Evolutionary conservation across 176 grass and related monocot species (phyloP), one percentile per base, ranked within the genome.

Genomic region (Zoysia japonica): DNA sequence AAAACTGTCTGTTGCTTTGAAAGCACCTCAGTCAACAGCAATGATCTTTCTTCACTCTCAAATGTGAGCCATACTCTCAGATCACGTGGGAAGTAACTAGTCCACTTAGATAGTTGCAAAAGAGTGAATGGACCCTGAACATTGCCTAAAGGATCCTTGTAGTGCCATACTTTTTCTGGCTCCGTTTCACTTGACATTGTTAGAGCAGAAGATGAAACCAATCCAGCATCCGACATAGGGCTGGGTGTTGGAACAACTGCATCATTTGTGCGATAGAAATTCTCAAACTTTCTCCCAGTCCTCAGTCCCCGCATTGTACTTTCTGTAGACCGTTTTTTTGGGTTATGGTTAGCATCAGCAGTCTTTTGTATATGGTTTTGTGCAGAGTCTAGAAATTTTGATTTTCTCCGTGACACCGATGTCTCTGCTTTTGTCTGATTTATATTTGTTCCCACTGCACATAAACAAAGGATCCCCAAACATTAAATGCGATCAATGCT

Each of bases 91-190:
- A 98, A 94, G 78, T 92, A 90, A 37, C 70, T 84, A 17, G 83
- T 90, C 95, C 95, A 98, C 59, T 92, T 98, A 51, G 75, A 90
- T 81, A 98, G 65, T 59, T 98, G 95, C 64, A 82, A 59, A 41
- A 98, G 77, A 65, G 92, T 89, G 67, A 94, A 98, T 28, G 95
- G 95, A 28, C 95, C 95, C 71, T 94, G 95, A 85, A 97, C 78
- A 84, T 78, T 89, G 80, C 95, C 95, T 83, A 72, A 79, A 48
- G 95, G 95, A 89, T 98, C 92, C 86, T 90, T 91, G 67, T 98
- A 94, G 62, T 94, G 92, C 95, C 95, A 98, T 20, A 98, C 95
- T 69, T 87, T 98, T 75, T 98, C 92, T 59, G 83, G 88, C 74
- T 92, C 92, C 40, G 42, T 84, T 54, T 67, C 75, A 62, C 79